Percentiles rank a stretch among this genome's conserved stretches.
phyloP scores from a whole-genome alignment of 2,329 filamentous ascomycete species.

The Alternaria ethzedia region DNA sequence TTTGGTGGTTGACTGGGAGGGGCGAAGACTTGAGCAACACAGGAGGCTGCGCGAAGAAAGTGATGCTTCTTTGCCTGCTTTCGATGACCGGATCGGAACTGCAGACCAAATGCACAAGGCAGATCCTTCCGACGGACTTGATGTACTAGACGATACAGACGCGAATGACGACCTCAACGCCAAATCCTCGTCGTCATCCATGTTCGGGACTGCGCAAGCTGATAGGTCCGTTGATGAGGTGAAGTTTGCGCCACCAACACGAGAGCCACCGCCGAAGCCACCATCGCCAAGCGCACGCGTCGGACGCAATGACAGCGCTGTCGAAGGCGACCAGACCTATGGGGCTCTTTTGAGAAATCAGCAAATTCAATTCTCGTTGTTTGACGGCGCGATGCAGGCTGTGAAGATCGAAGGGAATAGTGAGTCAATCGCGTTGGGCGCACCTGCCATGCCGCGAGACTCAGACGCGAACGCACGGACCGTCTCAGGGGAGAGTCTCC shows the following conservation, averaged over 20 bases:
- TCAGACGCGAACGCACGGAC: background rate
- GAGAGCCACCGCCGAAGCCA: background rate
- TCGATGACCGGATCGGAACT: background rate
- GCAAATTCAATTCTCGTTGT: background rate
- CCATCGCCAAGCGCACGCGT: background rate
- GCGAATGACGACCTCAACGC: rapidly evolving
- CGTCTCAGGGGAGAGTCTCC: background rate
- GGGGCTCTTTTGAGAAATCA: background rate
- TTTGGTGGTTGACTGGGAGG: slow-evolving; percentile 2
- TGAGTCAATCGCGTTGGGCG: background rate
- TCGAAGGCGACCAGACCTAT: background rate
- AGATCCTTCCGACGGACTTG: rapidly evolving
- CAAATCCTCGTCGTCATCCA: background rate
- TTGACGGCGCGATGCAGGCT: background rate
- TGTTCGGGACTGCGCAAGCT: background rate
- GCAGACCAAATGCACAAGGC: background rate
- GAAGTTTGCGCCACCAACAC: background rate
- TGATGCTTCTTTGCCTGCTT: background rate
- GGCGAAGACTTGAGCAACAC: background rate
- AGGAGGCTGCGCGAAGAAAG: background rate
- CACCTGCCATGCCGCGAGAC: background rate
- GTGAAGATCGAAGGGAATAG: too few species aligned
- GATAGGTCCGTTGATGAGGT: background rate
- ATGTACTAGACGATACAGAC: rapidly evolving
- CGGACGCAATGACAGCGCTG: background rate